Base-by-base conservation (phyloP, 1,139 yeast genomes). In the Lodderomyces parapsilosis region DNA sequence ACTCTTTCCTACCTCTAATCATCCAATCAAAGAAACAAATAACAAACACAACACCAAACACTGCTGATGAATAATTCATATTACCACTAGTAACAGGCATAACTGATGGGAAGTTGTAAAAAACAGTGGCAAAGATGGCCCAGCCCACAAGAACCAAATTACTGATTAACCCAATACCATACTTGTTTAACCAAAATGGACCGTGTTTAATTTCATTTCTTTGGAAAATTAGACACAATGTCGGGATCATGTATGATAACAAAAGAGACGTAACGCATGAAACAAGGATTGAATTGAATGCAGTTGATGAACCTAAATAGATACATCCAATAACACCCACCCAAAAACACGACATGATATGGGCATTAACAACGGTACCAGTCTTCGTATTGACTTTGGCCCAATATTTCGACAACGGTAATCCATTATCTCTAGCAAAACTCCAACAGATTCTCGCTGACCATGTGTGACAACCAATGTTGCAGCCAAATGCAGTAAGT, bases 361-460 rank as follows among this genome's bases (percentile, higher is more conserved):
- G 74, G 6, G 71, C 73, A 48, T 63, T 62, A 11, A 63, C 58
- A 1, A 73, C 73, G 7, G 64, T 65, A 14, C 65, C 66, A 5
- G 68, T 60, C 35, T 51, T 55, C 5, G 57, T 44, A 50, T 66
- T 59, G 20, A 70, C 59, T 41, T 59, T 46, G 4, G 65, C 49
- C 70, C 67, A 69, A 45, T 58, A 63, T 36, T 57, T 51, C 4
- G 74, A 66, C 4, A 65, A 69, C 2, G 73, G 72, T 45, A 71
- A 60, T 1, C 76, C 76, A 38, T 67, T 64, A 63, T 85, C 91
- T 62, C 91, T 78, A 14, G 89, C 74, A 59, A 84, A 86, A 7
- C 90, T 82, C 91, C 91, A 85, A 54, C 86, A 78, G 51, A 83
- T 66, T 59, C 89, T 71, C 37, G 88, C 83, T 65, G 81, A 86